Evolutionary conservation across 345 rosid genomes (phyloP).

Genomic region (Hypericum perforatum): DNA sequence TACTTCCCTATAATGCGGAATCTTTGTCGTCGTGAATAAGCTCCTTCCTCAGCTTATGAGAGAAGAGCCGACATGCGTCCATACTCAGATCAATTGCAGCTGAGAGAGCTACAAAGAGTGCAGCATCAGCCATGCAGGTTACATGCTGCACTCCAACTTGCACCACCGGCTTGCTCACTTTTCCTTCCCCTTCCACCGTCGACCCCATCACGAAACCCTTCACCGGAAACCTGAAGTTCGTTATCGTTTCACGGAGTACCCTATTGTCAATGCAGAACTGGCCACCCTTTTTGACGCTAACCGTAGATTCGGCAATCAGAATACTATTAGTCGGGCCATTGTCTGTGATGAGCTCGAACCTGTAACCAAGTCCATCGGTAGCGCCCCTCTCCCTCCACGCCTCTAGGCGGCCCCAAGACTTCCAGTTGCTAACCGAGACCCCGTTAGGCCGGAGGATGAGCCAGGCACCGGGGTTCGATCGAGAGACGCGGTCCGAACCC

Average conservation of each 20-base stretch:
- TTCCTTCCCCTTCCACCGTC: conserved; percentile 83
- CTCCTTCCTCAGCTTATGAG: conserved; percentile 79
- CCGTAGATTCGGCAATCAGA: conserved; percentile 63
- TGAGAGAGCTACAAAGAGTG: conserved; percentile 76
- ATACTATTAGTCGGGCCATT: conserved; percentile 51
- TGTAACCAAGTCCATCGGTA: conserved; percentile 77
- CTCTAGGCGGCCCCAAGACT: conserved; percentile 95
- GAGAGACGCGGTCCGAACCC: conserved; percentile 77
- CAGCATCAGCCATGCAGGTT: conserved; percentile 84
- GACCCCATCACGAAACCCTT: conserved; percentile 94
- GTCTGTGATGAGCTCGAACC: conserved; percentile 73
- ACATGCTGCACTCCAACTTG: conserved; percentile 82
- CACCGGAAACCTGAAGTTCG: conserved; percentile 42
- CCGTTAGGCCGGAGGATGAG: conserved; percentile 77
- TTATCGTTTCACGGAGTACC: conserved; percentile 23
- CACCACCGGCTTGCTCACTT: conserved; percentile 67
- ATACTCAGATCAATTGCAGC: conserved; percentile 93
- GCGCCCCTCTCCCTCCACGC: conserved; percentile 93
- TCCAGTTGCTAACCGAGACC: conserved; percentile 73
- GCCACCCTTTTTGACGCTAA: conserved; percentile 66
- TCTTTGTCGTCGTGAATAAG: conserved; percentile 70
- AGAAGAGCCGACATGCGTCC: conserved; percentile 77
- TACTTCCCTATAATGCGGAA: conserved; percentile 22
- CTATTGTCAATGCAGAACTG: conserved; percentile 68
- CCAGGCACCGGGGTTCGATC: conserved; percentile 94